phyloP scores from a whole-genome alignment of 352 stramenopile species.

The Globisporangium yorkense region DNA sequence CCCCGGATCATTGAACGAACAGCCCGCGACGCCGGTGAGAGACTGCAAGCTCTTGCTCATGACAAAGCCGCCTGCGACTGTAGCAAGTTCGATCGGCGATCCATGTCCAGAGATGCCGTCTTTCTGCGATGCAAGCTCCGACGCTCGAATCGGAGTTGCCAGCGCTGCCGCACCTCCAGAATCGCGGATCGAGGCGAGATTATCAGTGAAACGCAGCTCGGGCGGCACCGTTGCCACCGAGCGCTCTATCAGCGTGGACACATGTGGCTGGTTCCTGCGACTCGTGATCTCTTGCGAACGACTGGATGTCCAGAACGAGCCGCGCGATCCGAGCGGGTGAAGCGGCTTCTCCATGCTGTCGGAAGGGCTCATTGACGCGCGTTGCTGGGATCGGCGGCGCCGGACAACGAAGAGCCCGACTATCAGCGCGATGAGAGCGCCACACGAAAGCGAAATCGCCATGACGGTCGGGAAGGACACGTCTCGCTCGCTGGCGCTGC shows the following conservation, averaged over 20 bases:
- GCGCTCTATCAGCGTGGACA: background rate
- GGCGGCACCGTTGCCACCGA: constrained; percentile 9
- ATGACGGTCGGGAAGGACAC: constrained; percentile 3
- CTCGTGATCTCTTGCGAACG: constrained; percentile 3
- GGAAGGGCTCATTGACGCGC: background rate
- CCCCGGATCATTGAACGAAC: constrained; percentile 6
- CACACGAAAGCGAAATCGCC: constrained; percentile 14
- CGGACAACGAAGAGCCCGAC: constrained; percentile 10
- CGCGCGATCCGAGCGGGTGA: constrained; percentile 1
- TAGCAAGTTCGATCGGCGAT: constrained; percentile 4
- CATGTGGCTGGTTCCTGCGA: background rate
- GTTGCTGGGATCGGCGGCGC: constrained; percentile 3
- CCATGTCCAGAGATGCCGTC: constrained; percentile 2
- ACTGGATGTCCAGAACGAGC: constrained; percentile 5
- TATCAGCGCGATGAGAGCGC: constrained; percentile 2
- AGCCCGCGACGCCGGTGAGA: constrained; percentile 19
- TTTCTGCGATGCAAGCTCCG: background rate
- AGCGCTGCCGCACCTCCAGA: background rate
- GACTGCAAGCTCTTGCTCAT: constrained; percentile 28
- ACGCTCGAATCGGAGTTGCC: background rate
- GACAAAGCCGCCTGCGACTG: constrained; percentile 3
- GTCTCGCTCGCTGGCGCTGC: background rate
- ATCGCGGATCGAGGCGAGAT: background rate
- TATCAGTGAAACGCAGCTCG: background rate
- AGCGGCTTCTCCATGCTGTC: constrained; percentile 9